These are phyloP conservation scores for Dioscorea alata DNA, from an alignment of 106 monocot species.

Conservation along the genomic window DNA sequence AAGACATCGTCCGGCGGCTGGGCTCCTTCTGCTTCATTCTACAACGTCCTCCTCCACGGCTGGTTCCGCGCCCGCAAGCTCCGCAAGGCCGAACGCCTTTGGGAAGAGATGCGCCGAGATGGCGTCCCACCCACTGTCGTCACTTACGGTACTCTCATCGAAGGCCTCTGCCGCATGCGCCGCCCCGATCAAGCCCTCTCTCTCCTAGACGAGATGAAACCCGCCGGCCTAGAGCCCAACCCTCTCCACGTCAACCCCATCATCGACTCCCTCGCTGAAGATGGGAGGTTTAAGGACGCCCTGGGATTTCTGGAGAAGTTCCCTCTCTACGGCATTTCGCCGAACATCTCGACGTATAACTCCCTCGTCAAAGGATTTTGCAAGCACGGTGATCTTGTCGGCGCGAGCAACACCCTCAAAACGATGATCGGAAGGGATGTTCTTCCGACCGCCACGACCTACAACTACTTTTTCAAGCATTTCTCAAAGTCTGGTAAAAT, in stretches of 20 bases:
- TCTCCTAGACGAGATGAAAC: constrained; percentile 57
- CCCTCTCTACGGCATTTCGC: constrained; percentile 55
- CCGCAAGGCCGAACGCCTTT: constrained; percentile 39
- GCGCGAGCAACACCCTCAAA: constrained; percentile 60
- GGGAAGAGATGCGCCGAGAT: constrained; percentile 39
- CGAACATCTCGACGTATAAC: constrained; percentile 74
- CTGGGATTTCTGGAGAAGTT: constrained; percentile 66
- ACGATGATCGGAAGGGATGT: constrained; percentile 57
- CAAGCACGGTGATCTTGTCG: constrained; percentile 57
- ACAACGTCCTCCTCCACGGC: constrained; percentile 72
- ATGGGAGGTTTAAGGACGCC: constrained; percentile 59
- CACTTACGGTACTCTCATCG: constrained; percentile 67
- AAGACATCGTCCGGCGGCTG: constrained; percentile 19
- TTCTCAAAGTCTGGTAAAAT: constrained; percentile 51
- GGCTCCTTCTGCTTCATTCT: constrained; percentile 33
- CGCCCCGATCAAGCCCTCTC: constrained; percentile 42
- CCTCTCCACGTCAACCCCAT: constrained; percentile 56
- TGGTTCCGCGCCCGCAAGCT: constrained; percentile 57
- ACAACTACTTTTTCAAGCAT: constrained; percentile 75
- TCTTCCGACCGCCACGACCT: constrained; percentile 63
- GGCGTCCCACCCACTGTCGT: constrained; percentile 52
- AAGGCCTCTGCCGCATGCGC: constrained; percentile 60
- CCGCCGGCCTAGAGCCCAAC: constrained; percentile 40
- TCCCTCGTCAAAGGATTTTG: constrained; percentile 76
- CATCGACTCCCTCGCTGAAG: constrained; percentile 63